Conservation (phyloP, 495 filamentous ascomycete genomes). For the Patellaria atrata region DNA sequence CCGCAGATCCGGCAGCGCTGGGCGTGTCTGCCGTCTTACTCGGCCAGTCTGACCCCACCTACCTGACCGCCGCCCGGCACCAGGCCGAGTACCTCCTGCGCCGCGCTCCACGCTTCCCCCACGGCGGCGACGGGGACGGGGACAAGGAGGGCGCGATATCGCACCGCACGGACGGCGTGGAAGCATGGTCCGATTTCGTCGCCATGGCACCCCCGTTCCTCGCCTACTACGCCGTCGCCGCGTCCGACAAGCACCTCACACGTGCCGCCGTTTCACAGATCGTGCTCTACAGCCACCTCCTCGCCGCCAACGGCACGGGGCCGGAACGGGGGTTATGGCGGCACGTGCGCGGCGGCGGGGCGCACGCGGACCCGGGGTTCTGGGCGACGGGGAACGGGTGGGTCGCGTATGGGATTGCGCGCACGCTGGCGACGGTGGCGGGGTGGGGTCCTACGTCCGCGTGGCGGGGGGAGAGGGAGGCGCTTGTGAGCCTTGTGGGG, state of each 20-base stretch:
- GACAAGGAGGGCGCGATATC: constrained; percentile 40
- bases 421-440: constrained; percentile 34
- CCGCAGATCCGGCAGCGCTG: constrained; percentile 31
- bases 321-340: constrained; percentile 32
- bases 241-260: constrained; percentile 24
- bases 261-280: constrained; percentile 31
- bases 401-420: constrained; percentile 36
- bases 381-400: constrained; percentile 42
- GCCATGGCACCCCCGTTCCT: constrained; percentile 41
- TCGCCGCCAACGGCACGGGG: constrained; percentile 14
- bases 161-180: constrained; percentile 31
- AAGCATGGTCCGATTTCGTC: constrained; percentile 38
- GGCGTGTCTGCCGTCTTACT: constrained; percentile 34
- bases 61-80: constrained; percentile 25
- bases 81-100: constrained; percentile 32
- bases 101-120: constrained; percentile 31
- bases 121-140: too few species aligned
- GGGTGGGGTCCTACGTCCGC: constrained; percentile 23
- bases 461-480: constrained; percentile 21
- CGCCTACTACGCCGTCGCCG: constrained; percentile 35
- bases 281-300: constrained; percentile 30
- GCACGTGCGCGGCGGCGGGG: constrained; percentile 35
- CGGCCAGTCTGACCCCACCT: constrained; percentile 28
- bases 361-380: constrained; percentile 29
- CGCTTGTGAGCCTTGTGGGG: constrained; percentile 28